Percentiles rank a stretch among this genome's conserved stretches.
Evolutionary conservation across 768 basidiomycete species (phyloP).

Genomic region (Lactifluus subvellereus): DNA sequence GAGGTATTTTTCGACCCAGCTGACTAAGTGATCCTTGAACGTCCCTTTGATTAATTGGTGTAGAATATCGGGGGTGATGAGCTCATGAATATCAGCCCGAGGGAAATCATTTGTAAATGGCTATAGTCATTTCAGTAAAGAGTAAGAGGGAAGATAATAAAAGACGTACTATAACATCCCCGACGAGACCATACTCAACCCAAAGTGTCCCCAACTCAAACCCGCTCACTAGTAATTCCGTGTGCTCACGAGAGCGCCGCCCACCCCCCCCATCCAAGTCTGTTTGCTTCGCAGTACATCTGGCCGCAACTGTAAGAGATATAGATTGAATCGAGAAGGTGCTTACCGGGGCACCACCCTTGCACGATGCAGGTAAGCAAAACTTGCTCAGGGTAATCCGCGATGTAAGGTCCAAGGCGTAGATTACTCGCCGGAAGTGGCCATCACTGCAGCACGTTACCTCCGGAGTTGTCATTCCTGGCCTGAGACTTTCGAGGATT

Average conservation of each 20-base stretch:
- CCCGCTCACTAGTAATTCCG: not conserved
- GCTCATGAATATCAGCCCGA: not conserved
- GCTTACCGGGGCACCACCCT: not conserved
- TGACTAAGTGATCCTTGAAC: no score
- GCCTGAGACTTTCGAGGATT: conserved; percentile 17
- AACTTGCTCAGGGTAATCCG: not conserved
- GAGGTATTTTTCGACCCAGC: not conserved
- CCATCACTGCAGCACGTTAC: conserved; percentile 13
- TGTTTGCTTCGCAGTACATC: not conserved
- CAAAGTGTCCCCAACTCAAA: not conserved
- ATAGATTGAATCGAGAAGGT: not conserved
- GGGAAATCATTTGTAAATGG: not conserved
- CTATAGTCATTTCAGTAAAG: no score
- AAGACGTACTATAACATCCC: no score
- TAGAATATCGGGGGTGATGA: not conserved
- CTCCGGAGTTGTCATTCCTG: conserved; percentile 21
- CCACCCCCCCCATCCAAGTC: not conserved
- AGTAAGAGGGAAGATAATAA: no score
- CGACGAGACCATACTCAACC: no score
- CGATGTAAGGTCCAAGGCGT: not conserved
- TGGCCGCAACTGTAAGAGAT: not conserved
- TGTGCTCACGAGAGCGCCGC: not conserved
- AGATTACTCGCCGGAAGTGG: not conserved
- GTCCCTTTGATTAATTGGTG: not conserved
- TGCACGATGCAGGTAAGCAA: not conserved